A percentile compares a stretch with the other conserved stretches of the same genome.
phyloP scores from a whole-genome alignment of 805 yeast genomes.

The Wickerhamiella kazuoi region DNA sequence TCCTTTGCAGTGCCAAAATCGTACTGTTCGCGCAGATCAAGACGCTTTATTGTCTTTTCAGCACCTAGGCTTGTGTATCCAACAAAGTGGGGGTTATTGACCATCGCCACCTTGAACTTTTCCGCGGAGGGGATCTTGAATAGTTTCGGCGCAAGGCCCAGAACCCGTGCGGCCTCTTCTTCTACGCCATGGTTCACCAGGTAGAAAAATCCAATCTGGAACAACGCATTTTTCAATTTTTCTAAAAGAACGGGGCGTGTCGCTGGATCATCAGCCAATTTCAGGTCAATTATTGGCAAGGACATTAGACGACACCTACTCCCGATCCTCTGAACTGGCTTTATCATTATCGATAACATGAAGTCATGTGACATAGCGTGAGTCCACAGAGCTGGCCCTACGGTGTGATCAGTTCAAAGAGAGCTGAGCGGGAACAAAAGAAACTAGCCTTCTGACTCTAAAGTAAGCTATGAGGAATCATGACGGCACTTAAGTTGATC shows the following conservation, averaged over 20 bases:
- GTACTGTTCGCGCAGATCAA: conserved; percentile 46
- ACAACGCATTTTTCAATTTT: conserved; percentile 28
- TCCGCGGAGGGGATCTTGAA: conserved; percentile 31
- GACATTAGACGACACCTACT: conserved; percentile 1
- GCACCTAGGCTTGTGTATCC: conserved; percentile 42
- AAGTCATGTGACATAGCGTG: background rate
- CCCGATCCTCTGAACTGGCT: background rate
- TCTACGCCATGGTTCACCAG: conserved; percentile 31
- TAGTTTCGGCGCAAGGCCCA: conserved; percentile 25
- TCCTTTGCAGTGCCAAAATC: conserved; percentile 32
- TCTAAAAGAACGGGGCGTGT: conserved; percentile 28
- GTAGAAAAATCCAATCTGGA: conserved; percentile 38
- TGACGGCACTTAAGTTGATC: no score
- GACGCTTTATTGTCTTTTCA: conserved; percentile 35
- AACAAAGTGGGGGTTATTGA: conserved; percentile 37
- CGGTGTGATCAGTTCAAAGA: no score
- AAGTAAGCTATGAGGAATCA: no score
- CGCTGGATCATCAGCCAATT: conserved; percentile 25
- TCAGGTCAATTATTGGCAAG: conserved; percentile 25
- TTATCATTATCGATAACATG: background rate
- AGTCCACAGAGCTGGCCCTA: no score
- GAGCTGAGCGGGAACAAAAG: no score
- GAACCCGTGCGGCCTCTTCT: conserved; percentile 24
- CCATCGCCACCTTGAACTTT: conserved; percentile 34
- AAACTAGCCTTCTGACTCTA: no score